Conservation (phyloP, 192 early-diverging fungal species). For the Endogone sp. region DNA sequence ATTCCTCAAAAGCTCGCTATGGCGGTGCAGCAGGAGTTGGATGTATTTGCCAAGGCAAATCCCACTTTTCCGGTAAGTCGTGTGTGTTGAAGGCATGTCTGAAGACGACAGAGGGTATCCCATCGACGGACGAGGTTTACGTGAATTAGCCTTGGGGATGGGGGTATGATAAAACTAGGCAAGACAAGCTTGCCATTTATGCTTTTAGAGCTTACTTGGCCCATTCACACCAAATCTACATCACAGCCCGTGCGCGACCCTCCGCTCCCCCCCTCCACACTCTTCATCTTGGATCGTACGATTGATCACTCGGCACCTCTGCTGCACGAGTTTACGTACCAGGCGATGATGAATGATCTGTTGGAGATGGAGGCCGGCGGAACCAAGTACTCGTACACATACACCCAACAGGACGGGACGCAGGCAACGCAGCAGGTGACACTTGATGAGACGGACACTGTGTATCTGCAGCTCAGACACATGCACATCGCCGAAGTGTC, state of each 20-base stretch:
- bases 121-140: no score
- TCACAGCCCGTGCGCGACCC: slow-evolving; percentile 32
- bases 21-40: slow-evolving; percentile 79
- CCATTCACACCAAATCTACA: neutral
- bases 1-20: slow-evolving; percentile 74
- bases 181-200: no score
- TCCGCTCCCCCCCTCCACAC: slow-evolving; percentile 60
- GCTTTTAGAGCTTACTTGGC: neutral
- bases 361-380: slow-evolving; percentile 54
- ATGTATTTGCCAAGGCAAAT: slow-evolving; percentile 62
- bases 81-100: neutral
- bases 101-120: neutral
- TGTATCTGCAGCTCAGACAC: slow-evolving; percentile 75
- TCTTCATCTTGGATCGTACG: slow-evolving; percentile 89
- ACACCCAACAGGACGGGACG: slow-evolving; percentile 32
- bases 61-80: slow-evolving; percentile 55
- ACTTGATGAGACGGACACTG: slow-evolving; percentile 75
- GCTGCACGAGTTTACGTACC: slow-evolving; percentile 98
- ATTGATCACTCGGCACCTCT: slow-evolving; percentile 87
- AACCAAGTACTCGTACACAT: slow-evolving; percentile 58
- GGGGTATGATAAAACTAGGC: no score
- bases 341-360: slow-evolving; percentile 96
- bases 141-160: no score
- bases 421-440: slow-evolving; percentile 41
- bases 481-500: slow-evolving; percentile 80